These are phyloP conservation scores for Chaetomium olivaceum DNA, from an alignment of 2,329 filamentous ascomycete species.

Conservation along the genomic window DNA sequence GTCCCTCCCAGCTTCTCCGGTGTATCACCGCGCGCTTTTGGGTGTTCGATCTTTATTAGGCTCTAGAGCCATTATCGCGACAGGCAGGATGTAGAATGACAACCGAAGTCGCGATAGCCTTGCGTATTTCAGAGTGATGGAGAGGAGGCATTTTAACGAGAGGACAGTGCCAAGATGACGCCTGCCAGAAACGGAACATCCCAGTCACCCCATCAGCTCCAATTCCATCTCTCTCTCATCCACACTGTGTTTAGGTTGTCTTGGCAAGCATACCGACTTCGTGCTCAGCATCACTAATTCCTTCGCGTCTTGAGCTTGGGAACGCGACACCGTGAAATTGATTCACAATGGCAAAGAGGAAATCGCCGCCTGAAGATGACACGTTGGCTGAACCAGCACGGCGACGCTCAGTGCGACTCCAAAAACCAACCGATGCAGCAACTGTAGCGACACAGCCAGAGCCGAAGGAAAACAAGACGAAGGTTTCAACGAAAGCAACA, in stretches of 20 bases:
- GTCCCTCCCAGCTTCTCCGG: neutral
- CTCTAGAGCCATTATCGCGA: neutral
- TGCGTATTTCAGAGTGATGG: neutral
- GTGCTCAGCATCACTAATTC: neutral
- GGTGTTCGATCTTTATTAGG: neutral
- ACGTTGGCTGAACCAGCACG: constrained; percentile 15
- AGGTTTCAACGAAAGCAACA: neutral
- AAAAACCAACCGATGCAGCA: neutral
- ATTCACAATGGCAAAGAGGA: constrained; percentile 31
- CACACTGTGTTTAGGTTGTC: neutral
- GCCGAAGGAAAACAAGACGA: neutral
- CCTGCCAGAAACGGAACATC: neutral
- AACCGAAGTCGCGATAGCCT: neutral
- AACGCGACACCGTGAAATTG: neutral
- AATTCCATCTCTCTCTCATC: neutral
- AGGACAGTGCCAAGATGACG: neutral
- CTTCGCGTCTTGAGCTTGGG: neutral
- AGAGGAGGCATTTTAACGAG: neutral
- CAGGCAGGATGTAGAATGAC: neutral
- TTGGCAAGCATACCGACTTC: neutral
- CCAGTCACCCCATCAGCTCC: neutral
- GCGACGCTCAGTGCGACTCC: constrained; percentile 28
- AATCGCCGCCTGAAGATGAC: constrained; percentile 17
- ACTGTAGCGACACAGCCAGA: neutral
- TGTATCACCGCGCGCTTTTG: neutral